Percentiles rank a stretch among this genome's conserved stretches.
These are phyloP conservation scores for Ophiostoma sp. DNA, from an alignment of 2,329 filamentous ascomycete genomes.

Conservation along the genomic window DNA sequence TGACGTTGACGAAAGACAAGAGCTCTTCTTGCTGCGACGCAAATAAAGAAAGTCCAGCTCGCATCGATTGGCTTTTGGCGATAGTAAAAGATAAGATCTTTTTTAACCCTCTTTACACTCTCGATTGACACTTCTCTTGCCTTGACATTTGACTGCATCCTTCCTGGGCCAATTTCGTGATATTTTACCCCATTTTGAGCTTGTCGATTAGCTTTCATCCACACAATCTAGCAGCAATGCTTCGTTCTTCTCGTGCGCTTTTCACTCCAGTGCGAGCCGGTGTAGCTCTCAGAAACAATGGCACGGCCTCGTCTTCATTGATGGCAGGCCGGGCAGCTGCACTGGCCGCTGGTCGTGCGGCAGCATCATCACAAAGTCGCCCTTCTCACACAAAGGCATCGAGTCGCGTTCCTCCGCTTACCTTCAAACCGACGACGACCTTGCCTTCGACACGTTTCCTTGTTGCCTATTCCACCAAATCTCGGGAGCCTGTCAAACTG, in stretches of 20 bases:
- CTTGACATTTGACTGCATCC: not conserved
- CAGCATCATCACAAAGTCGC: not conserved
- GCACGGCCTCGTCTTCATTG: not conserved
- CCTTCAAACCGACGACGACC: not conserved
- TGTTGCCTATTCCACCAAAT: conserved; percentile 28
- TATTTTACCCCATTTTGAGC: not conserved
- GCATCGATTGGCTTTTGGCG: not conserved
- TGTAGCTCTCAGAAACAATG: not conserved
- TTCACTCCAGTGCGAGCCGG: conserved; percentile 6
- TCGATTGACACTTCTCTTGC: not conserved
- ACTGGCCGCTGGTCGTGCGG: not conserved
- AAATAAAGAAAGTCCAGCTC: conserved; percentile 17
- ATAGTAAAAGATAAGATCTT: not conserved
- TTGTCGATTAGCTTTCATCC: not conserved
- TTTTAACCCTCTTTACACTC: not conserved
- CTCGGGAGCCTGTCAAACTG: conserved; percentile 12
- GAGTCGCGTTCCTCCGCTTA: not conserved
- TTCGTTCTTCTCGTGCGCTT: not conserved
- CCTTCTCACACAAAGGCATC: not conserved
- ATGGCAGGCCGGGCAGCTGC: not conserved
- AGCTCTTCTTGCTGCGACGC: not conserved
- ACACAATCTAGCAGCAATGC: not conserved
- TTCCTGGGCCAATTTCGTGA: not conserved
- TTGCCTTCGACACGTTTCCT: not conserved
- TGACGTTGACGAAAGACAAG: conserved; percentile 10